Conservation (phyloP, 352 stramenopile genomes). For the Pythium dissimile region DNA sequence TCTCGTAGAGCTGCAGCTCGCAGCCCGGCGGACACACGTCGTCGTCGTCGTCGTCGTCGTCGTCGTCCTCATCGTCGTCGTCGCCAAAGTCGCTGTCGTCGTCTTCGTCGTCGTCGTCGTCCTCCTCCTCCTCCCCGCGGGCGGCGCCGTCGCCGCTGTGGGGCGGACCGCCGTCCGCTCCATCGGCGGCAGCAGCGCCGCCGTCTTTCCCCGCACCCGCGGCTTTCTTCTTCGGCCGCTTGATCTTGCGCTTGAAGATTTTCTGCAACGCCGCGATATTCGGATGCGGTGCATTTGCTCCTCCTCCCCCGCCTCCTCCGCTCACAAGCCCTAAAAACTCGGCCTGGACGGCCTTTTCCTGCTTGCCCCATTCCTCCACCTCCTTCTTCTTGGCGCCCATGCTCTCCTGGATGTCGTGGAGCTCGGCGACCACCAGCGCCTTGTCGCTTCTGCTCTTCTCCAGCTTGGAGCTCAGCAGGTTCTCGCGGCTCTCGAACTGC, state of each 20-base stretch:
- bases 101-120: constrained; percentile 71
- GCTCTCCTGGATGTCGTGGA: constrained; percentile 73
- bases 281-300: constrained; percentile 41
- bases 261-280: constrained; percentile 78
- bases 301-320: constrained; percentile 39
- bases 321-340: constrained; percentile 76
- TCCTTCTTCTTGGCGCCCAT: constrained; percentile 77
- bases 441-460: constrained; percentile 85
- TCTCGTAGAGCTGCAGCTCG: constrained; percentile 89
- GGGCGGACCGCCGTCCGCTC: constrained; percentile 20
- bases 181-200: constrained; percentile 21
- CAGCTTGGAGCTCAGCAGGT: constrained; percentile 81
- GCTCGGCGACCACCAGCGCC: constrained; percentile 71
- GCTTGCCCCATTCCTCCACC: constrained; percentile 66
- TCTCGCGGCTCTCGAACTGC: constrained; percentile 90
- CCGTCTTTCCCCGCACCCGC: constrained; percentile 18
- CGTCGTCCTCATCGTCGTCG: constrained; percentile 87
- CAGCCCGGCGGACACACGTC: constrained; percentile 88
- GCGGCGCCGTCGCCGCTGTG: constrained; percentile 52
- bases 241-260: constrained; percentile 92
- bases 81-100: constrained; percentile 68
- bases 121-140: constrained; percentile 70
- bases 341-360: constrained; percentile 59
- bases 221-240: constrained; percentile 83
- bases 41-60: constrained; percentile 91